These are phyloP conservation scores for Colletotrichum ledebouriae DNA, from an alignment of 2,329 filamentous ascomycete genomes.

Conservation along the genomic window DNA sequence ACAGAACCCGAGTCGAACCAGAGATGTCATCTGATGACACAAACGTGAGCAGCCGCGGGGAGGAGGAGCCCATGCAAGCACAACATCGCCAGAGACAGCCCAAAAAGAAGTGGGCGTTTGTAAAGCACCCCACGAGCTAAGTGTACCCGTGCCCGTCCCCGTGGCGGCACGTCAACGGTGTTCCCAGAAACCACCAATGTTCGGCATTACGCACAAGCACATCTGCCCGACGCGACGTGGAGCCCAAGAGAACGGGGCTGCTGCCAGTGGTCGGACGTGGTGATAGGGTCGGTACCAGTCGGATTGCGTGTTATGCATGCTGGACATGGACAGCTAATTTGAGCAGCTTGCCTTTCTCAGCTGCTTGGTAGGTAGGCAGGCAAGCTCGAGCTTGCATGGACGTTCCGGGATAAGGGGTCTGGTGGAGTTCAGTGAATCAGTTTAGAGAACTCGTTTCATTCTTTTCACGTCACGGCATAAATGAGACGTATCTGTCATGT, in stretches of 20 bases:
- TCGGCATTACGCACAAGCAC: slow-evolving; percentile 32
- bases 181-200: background rate
- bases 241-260: slow-evolving; percentile 28
- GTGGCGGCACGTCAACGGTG: slow-evolving; percentile 1
- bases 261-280: slow-evolving; percentile 5
- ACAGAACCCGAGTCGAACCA: background rate
- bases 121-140: no score
- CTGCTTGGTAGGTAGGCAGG: no score
- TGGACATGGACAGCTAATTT: slow-evolving; percentile 6
- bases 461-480: background rate
- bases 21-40: slow-evolving; percentile 24
- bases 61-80: background rate
- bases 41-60: slow-evolving; percentile 17
- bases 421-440: no score
- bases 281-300: slow-evolving; percentile 16
- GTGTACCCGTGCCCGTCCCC: no score
- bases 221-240: slow-evolving; percentile 31
- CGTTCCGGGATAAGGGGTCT: no score
- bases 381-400: no score
- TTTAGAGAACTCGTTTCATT: no score
- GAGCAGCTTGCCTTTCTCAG: background rate
- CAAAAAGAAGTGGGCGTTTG: background rate
- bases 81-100: background rate
- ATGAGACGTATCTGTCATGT: background rate
- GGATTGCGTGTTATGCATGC: slow-evolving; percentile 8